A percentile compares a stretch with the other conserved stretches of the same genome.
phyloP scores from a whole-genome alignment of 2,329 filamentous ascomycete species.

The Hortaea werneckii region DNA sequence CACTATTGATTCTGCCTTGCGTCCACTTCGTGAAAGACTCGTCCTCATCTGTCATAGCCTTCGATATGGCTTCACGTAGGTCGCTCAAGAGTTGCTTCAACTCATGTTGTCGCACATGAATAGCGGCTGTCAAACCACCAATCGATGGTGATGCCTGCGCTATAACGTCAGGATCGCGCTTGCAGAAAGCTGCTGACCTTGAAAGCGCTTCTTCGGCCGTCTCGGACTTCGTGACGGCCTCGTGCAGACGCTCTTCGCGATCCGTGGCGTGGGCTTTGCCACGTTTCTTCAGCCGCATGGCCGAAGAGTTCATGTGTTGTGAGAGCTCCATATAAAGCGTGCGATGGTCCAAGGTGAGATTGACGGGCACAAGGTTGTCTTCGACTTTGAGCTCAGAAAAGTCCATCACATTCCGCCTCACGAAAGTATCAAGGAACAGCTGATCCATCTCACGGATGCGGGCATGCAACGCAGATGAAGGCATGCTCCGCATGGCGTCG shows the following conservation, averaged over 20 bases:
- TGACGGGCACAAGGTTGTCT: constrained; percentile 35
- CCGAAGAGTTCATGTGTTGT: constrained; percentile 41
- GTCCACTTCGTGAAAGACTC: constrained; percentile 13
- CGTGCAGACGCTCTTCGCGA: constrained; percentile 34
- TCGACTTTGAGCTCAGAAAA: constrained; percentile 33
- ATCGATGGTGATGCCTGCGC: not conserved
- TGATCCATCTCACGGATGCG: constrained; percentile 44
- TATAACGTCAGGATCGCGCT: not conserved
- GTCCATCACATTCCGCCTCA: constrained; percentile 32
- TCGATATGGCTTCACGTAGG: not conserved
- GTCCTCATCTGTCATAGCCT: not conserved
- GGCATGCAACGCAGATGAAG: constrained; percentile 43
- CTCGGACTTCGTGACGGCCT: constrained; percentile 35
- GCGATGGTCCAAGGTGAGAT: constrained; percentile 38
- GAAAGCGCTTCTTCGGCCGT: constrained; percentile 46
- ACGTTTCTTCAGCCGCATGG: constrained; percentile 36
- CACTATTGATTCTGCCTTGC: constrained; percentile 9
- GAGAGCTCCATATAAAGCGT: constrained; percentile 47
- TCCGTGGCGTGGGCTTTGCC: constrained; percentile 24
- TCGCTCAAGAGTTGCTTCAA: not conserved
- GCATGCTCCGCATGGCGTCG: constrained; percentile 39
- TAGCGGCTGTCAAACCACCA: not conserved
- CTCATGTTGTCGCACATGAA: not conserved
- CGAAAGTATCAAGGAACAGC: constrained; percentile 44
- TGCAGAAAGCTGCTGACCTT: constrained; percentile 31